phyloP scores from a whole-genome alignment of 2,329 filamentous ascomycete species.

The Fonsecaea monophora region DNA sequence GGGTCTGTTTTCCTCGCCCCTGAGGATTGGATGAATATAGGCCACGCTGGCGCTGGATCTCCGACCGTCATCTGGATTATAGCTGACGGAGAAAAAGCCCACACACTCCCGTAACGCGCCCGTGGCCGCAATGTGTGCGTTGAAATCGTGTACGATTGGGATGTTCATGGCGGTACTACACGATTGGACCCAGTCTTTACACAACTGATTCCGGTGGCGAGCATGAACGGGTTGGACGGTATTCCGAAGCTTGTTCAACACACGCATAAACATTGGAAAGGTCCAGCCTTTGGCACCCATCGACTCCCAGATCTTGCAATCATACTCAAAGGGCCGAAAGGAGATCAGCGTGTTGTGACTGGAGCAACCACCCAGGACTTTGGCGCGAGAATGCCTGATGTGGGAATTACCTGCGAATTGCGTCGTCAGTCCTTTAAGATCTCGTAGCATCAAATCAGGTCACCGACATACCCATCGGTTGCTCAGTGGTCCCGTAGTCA shows the following conservation, averaged over 20 bases:
- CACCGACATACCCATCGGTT: conserved; percentile 70
- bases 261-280: conserved; percentile 81
- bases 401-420: conserved; percentile 74
- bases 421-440: not conserved
- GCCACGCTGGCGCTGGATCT: conserved; percentile 87
- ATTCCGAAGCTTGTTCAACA: conserved; percentile 84
- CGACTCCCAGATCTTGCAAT: conserved; percentile 82
- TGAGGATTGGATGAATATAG: conserved; percentile 89
- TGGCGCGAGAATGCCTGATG: conserved; percentile 90
- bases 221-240: conserved; percentile 88
- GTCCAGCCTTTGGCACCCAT: conserved; percentile 84
- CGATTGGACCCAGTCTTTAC: conserved; percentile 85
- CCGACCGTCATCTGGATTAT: conserved; percentile 86
- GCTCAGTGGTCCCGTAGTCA: conserved; percentile 87
- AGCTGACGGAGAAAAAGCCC: conserved; percentile 89
- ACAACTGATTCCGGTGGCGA: conserved; percentile 86
- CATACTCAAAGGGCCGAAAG: conserved; percentile 89
- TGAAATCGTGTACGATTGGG: conserved; percentile 84
- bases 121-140: conserved; percentile 76
- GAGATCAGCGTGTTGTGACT: conserved; percentile 94
- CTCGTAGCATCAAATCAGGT: not conserved
- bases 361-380: conserved; percentile 90
- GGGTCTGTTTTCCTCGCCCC: conserved; percentile 78
- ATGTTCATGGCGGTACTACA: conserved; percentile 81
- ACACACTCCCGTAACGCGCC: conserved; percentile 77